Base-by-base conservation (phyloP, 768 basidiomycete genomes). In the Pholiota microspora region DNA sequence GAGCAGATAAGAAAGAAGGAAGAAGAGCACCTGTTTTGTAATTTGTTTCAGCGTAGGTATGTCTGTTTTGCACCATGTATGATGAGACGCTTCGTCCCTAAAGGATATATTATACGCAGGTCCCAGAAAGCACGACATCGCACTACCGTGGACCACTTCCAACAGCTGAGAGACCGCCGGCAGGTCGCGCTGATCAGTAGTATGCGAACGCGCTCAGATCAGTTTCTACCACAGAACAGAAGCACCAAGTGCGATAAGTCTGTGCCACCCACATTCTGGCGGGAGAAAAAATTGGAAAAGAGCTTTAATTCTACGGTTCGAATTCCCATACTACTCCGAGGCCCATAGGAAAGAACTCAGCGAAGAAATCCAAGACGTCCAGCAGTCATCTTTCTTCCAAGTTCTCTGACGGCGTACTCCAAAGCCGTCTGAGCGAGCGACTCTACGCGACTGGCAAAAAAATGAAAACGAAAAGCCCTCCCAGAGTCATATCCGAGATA, bases 81-180 rank as follows among this genome's bases (percentile, higher is more conserved):
- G 52, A 47, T 53, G 45, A 32, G 45, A 47, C 45, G 34, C 45
- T 15, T 18, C 15, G 13, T 21, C 16, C 44, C 44, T 8, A 42
- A 42, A 42, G 40, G 40, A 7, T 2, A 7, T 42, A 42, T 42
- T 21, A 31, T 31, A 46, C 45, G 18, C 29, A 46, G 45, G 52
- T 53, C 52, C 52, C 44, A 45, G 45, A 36, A 50, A 46, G 52
- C 52, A 53, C 52, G 52, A 45, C 52, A 53, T 53, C 52, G 52
- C 18, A 6, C 24, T 32, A 16, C n/a, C 51, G 51, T 29, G 40
- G 51, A 50, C 49, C 49, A 7, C 29, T 13, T 9, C 45, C 27
- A 29, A 5, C 9, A 8, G 18, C 2, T 5, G 18, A 31, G 4
- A 46, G 45, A 46, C 25, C 27, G 45, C 25, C 25, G 29, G 29